Evolutionary conservation across 1,284 basidiomycete species (phyloP).

Genomic region (Paramarasmius palmivorus): DNA sequence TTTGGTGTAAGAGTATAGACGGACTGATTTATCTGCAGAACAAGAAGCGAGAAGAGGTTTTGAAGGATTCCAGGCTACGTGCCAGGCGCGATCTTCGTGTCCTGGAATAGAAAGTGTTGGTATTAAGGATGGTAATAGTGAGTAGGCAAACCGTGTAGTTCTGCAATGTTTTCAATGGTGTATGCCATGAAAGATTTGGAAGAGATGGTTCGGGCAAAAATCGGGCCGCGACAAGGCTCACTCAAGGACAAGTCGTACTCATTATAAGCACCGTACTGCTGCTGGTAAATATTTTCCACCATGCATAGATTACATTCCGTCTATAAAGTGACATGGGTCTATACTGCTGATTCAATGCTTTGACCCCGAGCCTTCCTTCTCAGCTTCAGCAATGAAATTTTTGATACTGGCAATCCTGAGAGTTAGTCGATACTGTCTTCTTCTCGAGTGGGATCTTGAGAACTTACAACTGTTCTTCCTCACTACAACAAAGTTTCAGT

Average conservation of each 20-base stretch:
- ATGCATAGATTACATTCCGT: no score
- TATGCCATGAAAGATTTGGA: neutral
- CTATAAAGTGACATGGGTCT: no score
- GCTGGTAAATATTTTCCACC: no score
- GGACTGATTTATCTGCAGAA: constrained; percentile 91
- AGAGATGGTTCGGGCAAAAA: no score
- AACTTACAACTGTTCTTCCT: constrained; percentile 66
- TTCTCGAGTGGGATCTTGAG: constrained; percentile 6
- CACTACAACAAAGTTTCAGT: constrained; percentile 33
- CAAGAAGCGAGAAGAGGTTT: constrained; percentile 88
- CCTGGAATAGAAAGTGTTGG: constrained; percentile 38
- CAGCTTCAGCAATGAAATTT: constrained; percentile 60
- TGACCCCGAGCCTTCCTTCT: constrained; percentile 33
- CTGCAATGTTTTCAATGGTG: constrained; percentile 6
- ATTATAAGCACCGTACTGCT: no score
- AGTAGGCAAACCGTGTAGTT: neutral
- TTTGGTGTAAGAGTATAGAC: constrained; percentile 73
- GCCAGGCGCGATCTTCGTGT: constrained; percentile 89
- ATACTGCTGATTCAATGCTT: neutral
- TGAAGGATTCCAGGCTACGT: constrained; percentile 88
- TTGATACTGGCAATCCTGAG: constrained; percentile 55
- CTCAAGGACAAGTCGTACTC: no score
- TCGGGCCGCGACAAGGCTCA: no score
- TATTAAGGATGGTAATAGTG: neutral
- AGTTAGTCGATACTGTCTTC: constrained; percentile 34